Conservation (phyloP, 1,139 yeast genomes). For the Yamadazyma sp. region DNA sequence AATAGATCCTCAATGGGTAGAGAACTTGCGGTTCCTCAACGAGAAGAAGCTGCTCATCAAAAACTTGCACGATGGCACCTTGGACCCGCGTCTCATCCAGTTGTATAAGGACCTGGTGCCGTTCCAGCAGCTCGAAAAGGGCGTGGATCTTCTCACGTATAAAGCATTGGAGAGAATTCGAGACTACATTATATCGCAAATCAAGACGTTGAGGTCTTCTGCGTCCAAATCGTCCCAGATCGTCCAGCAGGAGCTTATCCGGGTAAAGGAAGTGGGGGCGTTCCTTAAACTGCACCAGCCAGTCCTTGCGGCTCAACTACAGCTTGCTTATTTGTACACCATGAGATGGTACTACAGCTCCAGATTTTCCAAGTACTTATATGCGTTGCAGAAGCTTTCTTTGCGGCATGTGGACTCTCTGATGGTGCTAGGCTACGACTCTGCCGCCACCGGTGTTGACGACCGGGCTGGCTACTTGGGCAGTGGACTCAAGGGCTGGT, state of each 20-base stretch:
- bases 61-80: conserved; percentile 18
- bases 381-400: conserved; percentile 67
- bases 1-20: conserved; percentile 55
- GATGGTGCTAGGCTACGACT: conserved; percentile 48
- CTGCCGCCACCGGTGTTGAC: conserved; percentile 19
- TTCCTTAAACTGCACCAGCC: conserved; percentile 58
- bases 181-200: conserved; percentile 62
- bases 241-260: conserved; percentile 66
- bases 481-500: conserved; percentile 30
- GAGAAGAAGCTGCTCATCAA: conserved; percentile 56
- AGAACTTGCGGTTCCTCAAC: conserved; percentile 53
- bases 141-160: conserved; percentile 42
- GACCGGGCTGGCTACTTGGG: conserved; percentile 26
- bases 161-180: conserved; percentile 74
- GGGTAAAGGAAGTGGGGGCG: conserved; percentile 57
- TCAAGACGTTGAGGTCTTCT: conserved; percentile 58
- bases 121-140: conserved; percentile 34
- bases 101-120: conserved; percentile 32
- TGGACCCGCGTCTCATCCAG: conserved; percentile 13
- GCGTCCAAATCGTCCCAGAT: conserved; percentile 58
- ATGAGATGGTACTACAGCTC: conserved; percentile 91
- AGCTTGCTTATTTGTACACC: conserved; percentile 79
- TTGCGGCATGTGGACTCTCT: conserved; percentile 52
- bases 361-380: conserved; percentile 75
- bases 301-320: conserved; percentile 72